phyloP scores from a whole-genome alignment of 306 rosid genomes.

The Cucurbita pepo region DNA sequence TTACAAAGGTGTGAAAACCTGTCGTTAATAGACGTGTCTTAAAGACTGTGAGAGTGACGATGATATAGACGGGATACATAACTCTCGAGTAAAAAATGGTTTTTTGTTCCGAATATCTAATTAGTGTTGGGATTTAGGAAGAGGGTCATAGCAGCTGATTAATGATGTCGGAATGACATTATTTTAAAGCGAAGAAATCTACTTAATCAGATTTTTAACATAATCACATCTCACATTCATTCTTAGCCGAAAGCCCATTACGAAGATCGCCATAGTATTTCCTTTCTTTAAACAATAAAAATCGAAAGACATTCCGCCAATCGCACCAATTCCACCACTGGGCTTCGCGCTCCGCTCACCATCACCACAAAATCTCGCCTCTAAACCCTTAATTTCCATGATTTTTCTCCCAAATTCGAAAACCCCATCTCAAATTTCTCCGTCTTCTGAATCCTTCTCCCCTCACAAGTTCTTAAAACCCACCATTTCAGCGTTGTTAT shows the following conservation, averaged over 20 bases:
- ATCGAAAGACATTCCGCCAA: not conserved
- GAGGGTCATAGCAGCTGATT: not conserved
- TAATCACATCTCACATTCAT: not conserved
- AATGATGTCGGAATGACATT: slow-evolving; percentile 1
- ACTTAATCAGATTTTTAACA: not conserved
- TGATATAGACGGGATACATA: no score
- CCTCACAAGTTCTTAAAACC: not conserved
- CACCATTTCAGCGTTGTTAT: not conserved
- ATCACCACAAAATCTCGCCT: not conserved
- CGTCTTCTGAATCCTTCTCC: not conserved
- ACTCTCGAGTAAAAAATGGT: no score
- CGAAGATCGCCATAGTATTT: not conserved
- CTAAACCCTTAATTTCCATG: not conserved
- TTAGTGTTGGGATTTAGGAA: not conserved
- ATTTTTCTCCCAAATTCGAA: not conserved
- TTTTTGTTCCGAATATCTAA: not conserved
- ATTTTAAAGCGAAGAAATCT: slow-evolving; percentile 3
- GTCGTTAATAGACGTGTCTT: no score
- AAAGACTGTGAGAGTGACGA: no score
- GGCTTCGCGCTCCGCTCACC: not conserved
- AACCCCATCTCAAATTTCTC: not conserved
- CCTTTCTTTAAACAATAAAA: not conserved
- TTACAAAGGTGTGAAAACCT: no score
- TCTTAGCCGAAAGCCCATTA: not conserved
- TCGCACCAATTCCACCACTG: not conserved